These are phyloP conservation scores for Phytophthora lateralis DNA, from an alignment of 352 stramenopile species.

Conservation along the genomic window DNA sequence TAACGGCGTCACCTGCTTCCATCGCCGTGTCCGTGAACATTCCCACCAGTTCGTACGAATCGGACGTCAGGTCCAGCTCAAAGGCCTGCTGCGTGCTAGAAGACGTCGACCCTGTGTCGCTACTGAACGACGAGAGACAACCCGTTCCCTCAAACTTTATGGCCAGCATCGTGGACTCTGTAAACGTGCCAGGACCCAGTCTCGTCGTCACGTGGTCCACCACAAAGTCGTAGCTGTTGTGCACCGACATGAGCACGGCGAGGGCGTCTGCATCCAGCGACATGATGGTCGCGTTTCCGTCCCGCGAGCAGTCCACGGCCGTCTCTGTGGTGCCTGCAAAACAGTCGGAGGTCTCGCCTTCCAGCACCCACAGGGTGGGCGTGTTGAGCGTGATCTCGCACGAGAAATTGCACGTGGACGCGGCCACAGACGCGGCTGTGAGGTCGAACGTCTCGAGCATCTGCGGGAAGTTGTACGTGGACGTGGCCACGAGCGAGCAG, in stretches of 20 bases:
- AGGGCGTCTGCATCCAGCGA: constrained; percentile 45
- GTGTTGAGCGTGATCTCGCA: constrained; percentile 53
- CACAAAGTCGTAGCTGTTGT: constrained; percentile 52
- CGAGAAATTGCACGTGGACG: constrained; percentile 51
- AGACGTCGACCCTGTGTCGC: constrained; percentile 1
- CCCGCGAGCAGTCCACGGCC: constrained; percentile 46
- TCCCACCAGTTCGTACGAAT: constrained; percentile 62
- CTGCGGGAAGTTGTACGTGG: constrained; percentile 74
- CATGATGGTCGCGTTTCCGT: constrained; percentile 66
- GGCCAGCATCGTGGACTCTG: constrained; percentile 52
- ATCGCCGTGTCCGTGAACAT: constrained; percentile 59
- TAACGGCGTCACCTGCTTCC: constrained; percentile 45
- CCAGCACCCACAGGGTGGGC: constrained; percentile 64
- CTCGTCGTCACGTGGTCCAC: constrained; percentile 72
- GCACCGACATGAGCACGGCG: constrained; percentile 39
- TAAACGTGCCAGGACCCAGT: constrained; percentile 59
- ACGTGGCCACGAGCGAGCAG: constrained; percentile 62
- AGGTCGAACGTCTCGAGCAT: constrained; percentile 74
- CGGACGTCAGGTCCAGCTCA: constrained; percentile 55
- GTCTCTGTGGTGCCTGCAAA: constrained; percentile 25
- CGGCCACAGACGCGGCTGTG: constrained; percentile 40
- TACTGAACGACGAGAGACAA: constrained; percentile 43
- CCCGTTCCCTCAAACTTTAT: constrained; percentile 64
- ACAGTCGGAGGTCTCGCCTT: constrained; percentile 45
- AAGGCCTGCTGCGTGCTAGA: constrained; percentile 53